These are phyloP conservation scores for Pleurotus tuber-regium DNA, from an alignment of 768 basidiomycete species.

Conservation along the genomic window DNA sequence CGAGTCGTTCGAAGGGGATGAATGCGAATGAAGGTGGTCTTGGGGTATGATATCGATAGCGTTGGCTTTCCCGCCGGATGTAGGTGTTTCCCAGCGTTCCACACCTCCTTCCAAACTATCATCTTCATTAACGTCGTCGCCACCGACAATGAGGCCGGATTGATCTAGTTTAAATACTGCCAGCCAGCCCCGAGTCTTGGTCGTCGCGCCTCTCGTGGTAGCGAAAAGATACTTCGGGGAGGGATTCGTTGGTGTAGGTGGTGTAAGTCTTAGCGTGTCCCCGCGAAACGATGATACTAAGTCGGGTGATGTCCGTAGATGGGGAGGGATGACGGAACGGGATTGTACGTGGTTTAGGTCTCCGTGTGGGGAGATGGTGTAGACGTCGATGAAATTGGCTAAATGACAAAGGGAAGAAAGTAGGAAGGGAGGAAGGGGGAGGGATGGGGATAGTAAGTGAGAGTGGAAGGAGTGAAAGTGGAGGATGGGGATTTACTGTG, in stretches of 20 bases:
- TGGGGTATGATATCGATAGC: slow-evolving; percentile 44
- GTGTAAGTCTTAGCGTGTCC: slow-evolving; percentile 43
- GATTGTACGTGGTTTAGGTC: slow-evolving; percentile 19
- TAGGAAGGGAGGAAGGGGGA: no score
- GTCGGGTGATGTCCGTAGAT: slow-evolving; percentile 13
- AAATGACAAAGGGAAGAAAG: no score
- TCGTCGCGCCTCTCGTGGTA: slow-evolving; percentile 43
- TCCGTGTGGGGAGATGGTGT: slow-evolving; percentile 27
- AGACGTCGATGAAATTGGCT: slow-evolving; percentile 48
- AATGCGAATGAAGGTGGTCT: no score
- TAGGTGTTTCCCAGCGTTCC: slow-evolving; percentile 41
- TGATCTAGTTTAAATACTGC: slow-evolving; percentile 39
- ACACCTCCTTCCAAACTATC: no score
- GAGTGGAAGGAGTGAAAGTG: no score
- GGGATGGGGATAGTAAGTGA: no score
- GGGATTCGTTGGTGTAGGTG: slow-evolving; percentile 32
- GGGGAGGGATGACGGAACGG: slow-evolving; percentile 23
- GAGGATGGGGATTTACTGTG: slow-evolving; percentile 35
- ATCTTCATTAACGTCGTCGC: slow-evolving; percentile 15
- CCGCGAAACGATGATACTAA: slow-evolving; percentile 34
- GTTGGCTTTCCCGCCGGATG: slow-evolving; percentile 51
- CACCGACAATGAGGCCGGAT: slow-evolving; percentile 26
- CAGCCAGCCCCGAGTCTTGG: slow-evolving; percentile 39
- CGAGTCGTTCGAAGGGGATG: no score
- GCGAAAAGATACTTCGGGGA: slow-evolving; percentile 40